Evolutionary conservation across 164 flowering plant species (phyloP).

Genomic region (Brasenia schreberi): DNA sequence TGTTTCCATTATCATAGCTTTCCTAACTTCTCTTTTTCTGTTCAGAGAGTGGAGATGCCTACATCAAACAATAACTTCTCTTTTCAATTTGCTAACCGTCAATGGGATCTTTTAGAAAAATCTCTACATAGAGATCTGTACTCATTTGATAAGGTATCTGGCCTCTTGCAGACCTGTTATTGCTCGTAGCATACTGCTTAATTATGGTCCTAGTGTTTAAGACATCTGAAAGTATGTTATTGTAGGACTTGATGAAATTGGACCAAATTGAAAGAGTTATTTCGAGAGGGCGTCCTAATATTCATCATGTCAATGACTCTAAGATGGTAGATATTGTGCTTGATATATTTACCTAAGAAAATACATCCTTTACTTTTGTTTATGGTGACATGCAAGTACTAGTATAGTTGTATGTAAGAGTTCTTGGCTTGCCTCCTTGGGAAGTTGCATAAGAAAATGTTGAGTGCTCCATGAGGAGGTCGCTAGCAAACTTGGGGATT

Average conservation of each 20-base stretch:
- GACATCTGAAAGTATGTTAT: neutral
- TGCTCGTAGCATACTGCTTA: no score
- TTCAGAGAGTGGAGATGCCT: conserved; percentile 87
- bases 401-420: no score
- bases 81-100: conserved; percentile 64
- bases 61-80: conserved; percentile 78
- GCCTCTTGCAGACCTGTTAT: neutral
- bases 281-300: conserved; percentile 40
- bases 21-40: conserved; percentile 9
- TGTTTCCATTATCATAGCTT: conserved; percentile 3
- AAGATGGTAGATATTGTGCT: conserved; percentile 72
- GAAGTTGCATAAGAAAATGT: no score
- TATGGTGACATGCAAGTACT: no score
- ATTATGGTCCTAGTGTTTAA: neutral
- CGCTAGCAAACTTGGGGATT: no score
- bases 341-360: no score
- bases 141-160: conserved; percentile 72
- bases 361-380: no score
- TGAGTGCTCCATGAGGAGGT: no score
- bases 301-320: conserved; percentile 71
- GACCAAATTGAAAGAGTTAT: conserved; percentile 56
- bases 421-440: no score
- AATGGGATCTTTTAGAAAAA: conserved; percentile 56
- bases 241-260: conserved; percentile 84
- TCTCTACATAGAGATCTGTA: conserved; percentile 41